Evolutionary conservation across 129 eudicot genomes (phyloP).

Genomic region (Flaveria bidentis): DNA sequence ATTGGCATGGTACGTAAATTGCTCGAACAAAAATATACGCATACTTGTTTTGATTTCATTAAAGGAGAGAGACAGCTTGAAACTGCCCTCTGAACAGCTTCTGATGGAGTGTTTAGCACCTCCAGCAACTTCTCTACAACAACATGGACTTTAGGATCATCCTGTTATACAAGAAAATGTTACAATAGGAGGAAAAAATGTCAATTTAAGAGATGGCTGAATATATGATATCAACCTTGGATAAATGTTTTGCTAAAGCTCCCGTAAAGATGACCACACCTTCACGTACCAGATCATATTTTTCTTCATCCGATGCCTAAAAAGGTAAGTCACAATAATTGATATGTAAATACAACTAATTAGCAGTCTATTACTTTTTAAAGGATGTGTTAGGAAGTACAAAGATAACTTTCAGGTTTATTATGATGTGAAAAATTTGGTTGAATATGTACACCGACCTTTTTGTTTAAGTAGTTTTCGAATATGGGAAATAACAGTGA

Average conservation of each 20-base stretch:
- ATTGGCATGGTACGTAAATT: not conserved
- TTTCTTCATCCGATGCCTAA: constrained; percentile 97
- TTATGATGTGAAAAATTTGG: not conserved
- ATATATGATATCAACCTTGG: constrained; percentile 50
- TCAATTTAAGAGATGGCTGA: not conserved
- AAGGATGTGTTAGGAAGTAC: not conserved
- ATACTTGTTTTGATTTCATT: constrained; percentile 88
- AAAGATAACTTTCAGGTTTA: not conserved
- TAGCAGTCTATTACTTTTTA: constrained; percentile 4
- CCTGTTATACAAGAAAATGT: constrained; percentile 48
- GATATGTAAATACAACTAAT: not conserved
- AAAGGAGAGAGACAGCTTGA: constrained; percentile 91
- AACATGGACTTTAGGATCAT: constrained; percentile 90
- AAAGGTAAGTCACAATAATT: not conserved
- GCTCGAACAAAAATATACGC: not conserved
- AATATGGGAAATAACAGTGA: constrained; percentile 87
- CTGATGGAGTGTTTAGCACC: constrained; percentile 96
- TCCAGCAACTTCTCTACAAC: constrained; percentile 96
- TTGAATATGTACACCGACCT: constrained; percentile 45
- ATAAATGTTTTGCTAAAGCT: constrained; percentile 94
- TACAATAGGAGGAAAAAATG: not conserved
- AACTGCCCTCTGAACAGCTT: constrained; percentile 99
- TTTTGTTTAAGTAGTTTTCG: constrained; percentile 92
- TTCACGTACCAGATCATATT: constrained; percentile 94
- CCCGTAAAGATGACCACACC: constrained; percentile 99